These are phyloP conservation scores for Solanum megistacrolobum DNA, from an alignment of 257 asterid genomes.

Conservation along the genomic window DNA sequence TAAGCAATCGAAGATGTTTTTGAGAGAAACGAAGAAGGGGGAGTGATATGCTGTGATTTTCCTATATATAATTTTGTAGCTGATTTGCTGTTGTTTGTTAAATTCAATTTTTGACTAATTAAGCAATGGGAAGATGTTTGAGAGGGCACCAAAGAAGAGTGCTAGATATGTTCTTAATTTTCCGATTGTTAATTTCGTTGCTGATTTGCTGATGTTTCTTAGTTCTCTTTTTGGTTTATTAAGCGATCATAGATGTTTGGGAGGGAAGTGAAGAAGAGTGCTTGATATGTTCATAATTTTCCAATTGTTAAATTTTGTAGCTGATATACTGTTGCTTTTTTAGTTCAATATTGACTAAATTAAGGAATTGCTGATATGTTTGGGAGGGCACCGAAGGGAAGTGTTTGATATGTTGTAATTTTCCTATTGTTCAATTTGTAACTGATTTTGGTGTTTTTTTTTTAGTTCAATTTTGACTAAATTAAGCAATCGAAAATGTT, in stretches of 20 bases:
- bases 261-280: background rate
- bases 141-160: constrained; percentile 7
- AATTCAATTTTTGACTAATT: background rate
- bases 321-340: background rate
- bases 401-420: background rate
- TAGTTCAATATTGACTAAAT: background rate
- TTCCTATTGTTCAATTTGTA: background rate
- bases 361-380: constrained; percentile 18
- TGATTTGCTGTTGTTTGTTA: background rate
- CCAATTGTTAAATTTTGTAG: background rate
- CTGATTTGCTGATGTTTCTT: background rate
- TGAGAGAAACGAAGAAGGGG: background rate
- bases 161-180: background rate
- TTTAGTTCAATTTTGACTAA: background rate
- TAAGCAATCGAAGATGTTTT: background rate
- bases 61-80: background rate
- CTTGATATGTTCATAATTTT: background rate
- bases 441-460: background rate
- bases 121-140: constrained; percentile 15
- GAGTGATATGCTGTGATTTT: background rate
- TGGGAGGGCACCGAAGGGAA: background rate
- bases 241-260: too few species aligned
- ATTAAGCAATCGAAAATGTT: constrained; percentile 37
- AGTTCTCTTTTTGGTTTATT: background rate
- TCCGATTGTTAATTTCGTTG: background rate